phyloP scores from a whole-genome alignment of 2,329 filamentous ascomycete genomes.

The Ceratocystis ficicola region DNA sequence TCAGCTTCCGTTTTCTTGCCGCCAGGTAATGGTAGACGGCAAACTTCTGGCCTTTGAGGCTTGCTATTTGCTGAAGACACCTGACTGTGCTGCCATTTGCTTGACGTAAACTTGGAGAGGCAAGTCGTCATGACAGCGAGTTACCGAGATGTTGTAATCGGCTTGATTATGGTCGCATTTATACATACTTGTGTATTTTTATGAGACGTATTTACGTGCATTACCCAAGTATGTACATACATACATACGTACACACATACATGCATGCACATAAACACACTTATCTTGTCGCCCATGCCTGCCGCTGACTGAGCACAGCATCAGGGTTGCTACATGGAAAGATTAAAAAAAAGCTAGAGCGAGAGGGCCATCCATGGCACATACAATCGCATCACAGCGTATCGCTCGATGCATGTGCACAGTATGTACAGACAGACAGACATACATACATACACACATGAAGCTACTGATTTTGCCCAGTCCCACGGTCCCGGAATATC shows the following conservation, averaged over 20 bases:
- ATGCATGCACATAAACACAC: neutral
- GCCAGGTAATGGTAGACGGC: neutral
- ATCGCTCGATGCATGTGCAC: neutral
- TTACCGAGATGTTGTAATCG: neutral
- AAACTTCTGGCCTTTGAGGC: neutral
- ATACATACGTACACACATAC: neutral
- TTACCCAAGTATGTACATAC: neutral
- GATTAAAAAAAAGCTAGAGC: neutral
- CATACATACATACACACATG: neutral
- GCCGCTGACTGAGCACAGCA: neutral
- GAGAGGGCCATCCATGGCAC: neutral
- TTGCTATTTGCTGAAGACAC: neutral
- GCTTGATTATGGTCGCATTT: neutral
- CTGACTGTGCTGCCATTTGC: neutral
- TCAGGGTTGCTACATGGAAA: neutral
- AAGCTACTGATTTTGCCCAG: neutral
- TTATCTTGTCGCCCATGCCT: neutral
- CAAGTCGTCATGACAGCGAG: neutral
- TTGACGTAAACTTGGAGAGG: neutral
- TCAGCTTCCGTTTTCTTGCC: neutral
- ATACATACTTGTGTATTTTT: neutral
- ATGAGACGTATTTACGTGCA: neutral
- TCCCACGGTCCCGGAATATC: slow-evolving; percentile 6
- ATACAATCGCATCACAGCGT: neutral
- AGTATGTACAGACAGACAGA: neutral